Base-by-base conservation (phyloP, 768 basidiomycete genomes). In the Scleroderma bovista region DNA sequence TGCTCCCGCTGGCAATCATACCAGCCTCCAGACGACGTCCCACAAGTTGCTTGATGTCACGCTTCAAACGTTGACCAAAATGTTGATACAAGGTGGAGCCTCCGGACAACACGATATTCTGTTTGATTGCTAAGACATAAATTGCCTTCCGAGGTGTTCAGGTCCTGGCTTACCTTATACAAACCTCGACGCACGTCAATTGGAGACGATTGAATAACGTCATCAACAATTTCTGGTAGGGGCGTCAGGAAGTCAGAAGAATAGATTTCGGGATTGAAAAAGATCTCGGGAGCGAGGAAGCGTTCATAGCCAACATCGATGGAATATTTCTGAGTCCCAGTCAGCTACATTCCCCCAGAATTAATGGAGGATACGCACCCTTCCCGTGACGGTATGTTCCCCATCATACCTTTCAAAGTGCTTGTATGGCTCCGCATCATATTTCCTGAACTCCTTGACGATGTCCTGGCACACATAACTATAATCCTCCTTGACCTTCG, bases 1-100 rank as follows among this genome's bases (percentile, higher is more conserved):
- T 69, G 52, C 84, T 83, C 9, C 93, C 93, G 51, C 88, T 88
- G 6, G 83, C 77, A 26, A 77, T 60, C 19, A 80, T 86, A 58
- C 85, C 86, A 10, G 80, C 79, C 55, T 93, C 86, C 53, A 99
- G 77, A 52, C 96, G 75, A 52, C 84, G 85, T 67, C 97, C 94
- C 23, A 98, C 95, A 20, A 99, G 71, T 58, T 89, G 88, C 73
- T 93, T 96, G 39, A 99, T 71, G 62, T 99, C 95, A 38, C 94
- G 83, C 74, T 98, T 94, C 55, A 99, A 79, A 40, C 96, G 84
- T 65, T 92, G 85, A n/a, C 92, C 93, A 63, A 99, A 98, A 73
- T 97, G 86, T 59, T 95, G 91, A 77, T 98, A 98, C 95, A 97
- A 98, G 44, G 96, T 98, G 10, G 93, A 95, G 19, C 96, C 96